Percentiles rank a stretch among this genome's conserved stretches.
Evolutionary conservation across 495 filamentous ascomycete genomes (phyloP).

Genomic region (Choiromyces venosus): DNA sequence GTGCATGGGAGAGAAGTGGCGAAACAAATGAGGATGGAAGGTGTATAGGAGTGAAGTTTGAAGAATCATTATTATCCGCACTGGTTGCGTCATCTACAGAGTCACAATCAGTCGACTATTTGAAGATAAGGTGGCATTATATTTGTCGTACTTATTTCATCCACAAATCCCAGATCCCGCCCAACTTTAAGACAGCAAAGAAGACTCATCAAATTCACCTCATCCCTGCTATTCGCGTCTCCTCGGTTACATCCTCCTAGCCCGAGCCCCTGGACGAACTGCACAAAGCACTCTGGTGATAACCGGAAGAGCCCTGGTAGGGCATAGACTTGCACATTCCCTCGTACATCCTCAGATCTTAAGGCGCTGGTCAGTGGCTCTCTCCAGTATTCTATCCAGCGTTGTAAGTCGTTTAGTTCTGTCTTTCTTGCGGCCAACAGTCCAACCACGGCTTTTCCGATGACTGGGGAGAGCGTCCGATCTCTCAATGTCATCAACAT

Average conservation of each 20-base stretch:
- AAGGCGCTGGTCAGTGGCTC: conserved; percentile 18
- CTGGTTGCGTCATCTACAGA: conserved; percentile 9
- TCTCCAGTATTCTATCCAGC: conserved; percentile 31
- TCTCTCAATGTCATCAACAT: conserved; percentile 24
- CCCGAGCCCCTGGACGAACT: conserved; percentile 52
- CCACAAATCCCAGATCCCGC: conserved; percentile 70
- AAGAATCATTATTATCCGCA: conserved; percentile 9
- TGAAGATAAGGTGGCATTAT: conserved; percentile 4
- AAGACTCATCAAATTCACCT: conserved; percentile 54
- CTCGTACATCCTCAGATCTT: conserved; percentile 35
- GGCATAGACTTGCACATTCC: conserved; percentile 66
- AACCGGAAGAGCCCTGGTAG: conserved; percentile 64
- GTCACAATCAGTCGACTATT: conserved; percentile 12
- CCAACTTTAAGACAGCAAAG: conserved; percentile 68
- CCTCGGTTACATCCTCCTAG: conserved; percentile 26
- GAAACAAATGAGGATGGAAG: conserved; percentile 48
- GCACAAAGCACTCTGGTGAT: conserved; percentile 51
- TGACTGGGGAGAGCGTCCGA: conserved; percentile 30
- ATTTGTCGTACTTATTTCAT: conserved; percentile 59
- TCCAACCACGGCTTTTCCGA: conserved; percentile 31
- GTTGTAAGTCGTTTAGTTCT: conserved; percentile 12
- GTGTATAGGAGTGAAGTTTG: conserved; percentile 17
- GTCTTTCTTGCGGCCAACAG: conserved; percentile 16
- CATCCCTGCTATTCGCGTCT: conserved; percentile 42
- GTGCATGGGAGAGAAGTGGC: conserved; percentile 57